phyloP scores from a whole-genome alignment of 805 yeast species.

The Clavispora vitiphila region DNA sequence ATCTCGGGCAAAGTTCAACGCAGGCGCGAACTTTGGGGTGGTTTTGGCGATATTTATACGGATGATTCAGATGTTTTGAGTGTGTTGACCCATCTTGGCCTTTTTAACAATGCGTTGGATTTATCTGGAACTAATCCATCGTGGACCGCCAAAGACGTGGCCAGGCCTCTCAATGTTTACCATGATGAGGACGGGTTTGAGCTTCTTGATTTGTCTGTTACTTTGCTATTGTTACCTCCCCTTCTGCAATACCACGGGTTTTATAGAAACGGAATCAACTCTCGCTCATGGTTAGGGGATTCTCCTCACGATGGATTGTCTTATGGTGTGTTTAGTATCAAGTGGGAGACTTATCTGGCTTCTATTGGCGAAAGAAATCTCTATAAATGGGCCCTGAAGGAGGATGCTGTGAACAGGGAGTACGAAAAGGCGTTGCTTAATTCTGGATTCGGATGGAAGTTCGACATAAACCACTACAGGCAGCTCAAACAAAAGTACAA shows the following conservation, averaged over 20 bases:
- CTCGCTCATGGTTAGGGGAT: conserved; percentile 62
- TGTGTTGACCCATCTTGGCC: conserved; percentile 71
- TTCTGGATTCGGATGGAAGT: conserved; percentile 28
- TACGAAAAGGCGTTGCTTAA: conserved; percentile 6
- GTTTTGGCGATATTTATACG: conserved; percentile 72
- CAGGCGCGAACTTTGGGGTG: conserved; percentile 72
- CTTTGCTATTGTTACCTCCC: conserved; percentile 62
- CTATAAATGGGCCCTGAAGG: conserved; percentile 25
- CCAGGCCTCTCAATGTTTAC: conserved; percentile 15
- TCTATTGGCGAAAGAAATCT: conserved; percentile 25
- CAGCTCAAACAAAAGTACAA: conserved; percentile 23
- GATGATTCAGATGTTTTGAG: conserved; percentile 87
- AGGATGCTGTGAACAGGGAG: conserved; percentile 20
- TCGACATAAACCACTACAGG: conserved; percentile 24
- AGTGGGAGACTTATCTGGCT: conserved; percentile 39
- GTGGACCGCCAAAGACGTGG: conserved; percentile 26
- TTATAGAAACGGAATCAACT: conserved; percentile 62
- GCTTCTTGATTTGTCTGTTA: conserved; percentile 47
- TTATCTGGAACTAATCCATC: conserved; percentile 27
- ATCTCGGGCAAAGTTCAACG: conserved; percentile 29
- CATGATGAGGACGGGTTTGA: conserved; percentile 18
- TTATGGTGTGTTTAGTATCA: conserved; percentile 52
- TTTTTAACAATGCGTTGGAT: conserved; percentile 38
- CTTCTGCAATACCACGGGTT: conserved; percentile 61
- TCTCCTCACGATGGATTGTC: conserved; percentile 75